Percentiles rank a stretch among this genome's conserved stretches.
These are phyloP conservation scores for Epichloe gansuensis DNA, from an alignment of 2,329 filamentous ascomycete genomes.

Conservation along the genomic window DNA sequence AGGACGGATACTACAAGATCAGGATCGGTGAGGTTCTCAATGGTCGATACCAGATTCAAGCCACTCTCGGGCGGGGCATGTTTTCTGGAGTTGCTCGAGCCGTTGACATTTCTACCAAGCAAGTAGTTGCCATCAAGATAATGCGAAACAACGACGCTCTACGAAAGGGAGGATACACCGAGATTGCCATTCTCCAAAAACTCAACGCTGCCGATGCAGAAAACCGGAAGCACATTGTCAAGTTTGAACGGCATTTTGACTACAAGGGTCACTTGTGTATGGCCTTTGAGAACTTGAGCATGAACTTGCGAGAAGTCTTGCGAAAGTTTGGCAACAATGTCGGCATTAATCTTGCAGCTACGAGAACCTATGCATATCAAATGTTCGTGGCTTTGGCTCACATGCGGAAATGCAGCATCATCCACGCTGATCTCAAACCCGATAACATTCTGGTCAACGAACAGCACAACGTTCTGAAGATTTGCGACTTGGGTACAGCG, in stretches of 20 bases:
- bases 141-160: constrained; percentile 94
- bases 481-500: constrained; percentile 94
- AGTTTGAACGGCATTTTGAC: constrained; percentile 77
- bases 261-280: constrained; percentile 94
- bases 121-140: constrained; percentile 90
- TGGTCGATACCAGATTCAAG: constrained; percentile 77
- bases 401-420: constrained; percentile 81
- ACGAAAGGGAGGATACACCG: constrained; percentile 81
- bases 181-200: constrained; percentile 85
- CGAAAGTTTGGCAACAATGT: constrained; percentile 94
- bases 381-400: constrained; percentile 84
- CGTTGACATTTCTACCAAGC: constrained; percentile 60
- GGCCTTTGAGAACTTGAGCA: constrained; percentile 87
- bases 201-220: constrained; percentile 77
- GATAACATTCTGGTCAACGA: constrained; percentile 94
- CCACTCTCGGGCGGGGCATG: constrained; percentile 83
- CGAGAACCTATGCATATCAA: constrained; percentile 82
- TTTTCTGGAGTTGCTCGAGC: constrained; percentile 94
- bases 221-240: constrained; percentile 83
- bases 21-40: constrained; percentile 85
- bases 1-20: constrained; percentile 93
- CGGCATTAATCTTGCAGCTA: constrained; percentile 79
- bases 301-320: constrained; percentile 86
- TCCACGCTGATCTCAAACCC: constrained; percentile 93
- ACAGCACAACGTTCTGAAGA: constrained; percentile 71